Percentiles rank a stretch among this genome's conserved stretches.
Evolutionary conservation across 78 protist genomes (phyloP).

Genomic region (Andalucia godoyi): DNA sequence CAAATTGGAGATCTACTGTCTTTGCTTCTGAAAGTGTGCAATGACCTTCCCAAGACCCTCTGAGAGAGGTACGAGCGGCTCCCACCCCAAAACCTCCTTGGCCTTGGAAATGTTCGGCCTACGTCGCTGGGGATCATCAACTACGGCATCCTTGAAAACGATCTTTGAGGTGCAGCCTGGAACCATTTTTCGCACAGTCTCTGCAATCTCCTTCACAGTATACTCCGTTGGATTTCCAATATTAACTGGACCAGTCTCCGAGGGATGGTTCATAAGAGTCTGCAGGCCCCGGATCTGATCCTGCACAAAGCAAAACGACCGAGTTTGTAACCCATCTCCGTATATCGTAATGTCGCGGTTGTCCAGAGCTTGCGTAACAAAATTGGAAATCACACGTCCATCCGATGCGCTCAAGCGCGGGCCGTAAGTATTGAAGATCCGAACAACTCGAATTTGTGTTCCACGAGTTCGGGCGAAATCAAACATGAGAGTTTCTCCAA

Average conservation of each 20-base stretch:
- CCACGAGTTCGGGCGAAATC: conserved; percentile 29
- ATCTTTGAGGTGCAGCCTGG: background rate
- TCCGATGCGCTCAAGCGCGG: conserved; percentile 70
- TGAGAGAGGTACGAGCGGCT: conserved; percentile 14
- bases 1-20: no score
- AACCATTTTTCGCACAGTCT: background rate
- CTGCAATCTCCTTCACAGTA: conserved; percentile 45
- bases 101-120: conserved; percentile 38
- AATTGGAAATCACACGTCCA: conserved; percentile 76
- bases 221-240: conserved; percentile 70
- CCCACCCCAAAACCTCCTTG: background rate
- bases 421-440: conserved; percentile 82
- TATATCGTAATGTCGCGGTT: conserved; percentile 51
- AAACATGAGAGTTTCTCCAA: conserved; percentile 58
- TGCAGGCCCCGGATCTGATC: conserved; percentile 42
- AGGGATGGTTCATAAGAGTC: conserved; percentile 18
- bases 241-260: conserved; percentile 29
- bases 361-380: conserved; percentile 55
- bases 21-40: conserved; percentile 6
- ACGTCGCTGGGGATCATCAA: conserved; percentile 50
- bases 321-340: conserved; percentile 65
- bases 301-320: conserved; percentile 53
- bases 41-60: conserved; percentile 22
- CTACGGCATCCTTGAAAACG: background rate
- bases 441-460: conserved; percentile 50